A percentile compares a stretch with the other conserved stretches of the same genome.
phyloP scores from a whole-genome alignment of 2,329 filamentous ascomycete genomes.

The Cadophora gregata region DNA sequence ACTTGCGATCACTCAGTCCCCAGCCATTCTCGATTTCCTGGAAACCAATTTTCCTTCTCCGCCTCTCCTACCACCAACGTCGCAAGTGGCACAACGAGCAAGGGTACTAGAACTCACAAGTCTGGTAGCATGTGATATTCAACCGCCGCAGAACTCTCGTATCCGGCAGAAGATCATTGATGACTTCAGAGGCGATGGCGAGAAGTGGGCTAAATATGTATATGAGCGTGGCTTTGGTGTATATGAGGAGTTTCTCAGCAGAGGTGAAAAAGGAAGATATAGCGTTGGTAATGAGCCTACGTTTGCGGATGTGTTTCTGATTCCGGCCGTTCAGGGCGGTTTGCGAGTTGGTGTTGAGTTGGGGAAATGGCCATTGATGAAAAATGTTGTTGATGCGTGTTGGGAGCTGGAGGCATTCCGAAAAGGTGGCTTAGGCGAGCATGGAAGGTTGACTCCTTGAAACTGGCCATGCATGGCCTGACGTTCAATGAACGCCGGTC shows the following conservation, averaged over 20 bases:
- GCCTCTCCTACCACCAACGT: constrained; percentile 8
- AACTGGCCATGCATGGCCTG: not conserved
- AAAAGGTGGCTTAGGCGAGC: constrained; percentile 57
- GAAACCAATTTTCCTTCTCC: constrained; percentile 25
- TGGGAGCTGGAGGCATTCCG: constrained; percentile 56
- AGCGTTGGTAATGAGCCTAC: constrained; percentile 61
- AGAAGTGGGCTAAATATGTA: constrained; percentile 23
- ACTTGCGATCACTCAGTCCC: constrained; percentile 28
- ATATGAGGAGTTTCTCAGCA: constrained; percentile 24
- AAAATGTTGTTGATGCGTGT: constrained; percentile 52
- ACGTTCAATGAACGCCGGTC: not conserved
- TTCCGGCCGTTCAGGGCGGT: constrained; percentile 64
- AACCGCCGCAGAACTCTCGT: constrained; percentile 20
- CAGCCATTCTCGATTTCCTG: constrained; percentile 29
- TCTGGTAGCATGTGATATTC: constrained; percentile 30
- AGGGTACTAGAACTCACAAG: constrained; percentile 24
- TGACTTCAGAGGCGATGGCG: constrained; percentile 24
- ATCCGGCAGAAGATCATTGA: constrained; percentile 21
- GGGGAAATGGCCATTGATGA: constrained; percentile 53
- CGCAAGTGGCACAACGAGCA: not conserved
- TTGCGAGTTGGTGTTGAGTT: constrained; percentile 60
- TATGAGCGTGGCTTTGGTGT: constrained; percentile 25
- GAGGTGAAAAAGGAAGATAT: constrained; percentile 51
- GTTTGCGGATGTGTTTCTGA: constrained; percentile 62
- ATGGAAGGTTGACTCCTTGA: constrained; percentile 42